phyloP scores from a whole-genome alignment of 2,329 filamentous ascomycete genomes.

The Apiospora rasikravindrae region DNA sequence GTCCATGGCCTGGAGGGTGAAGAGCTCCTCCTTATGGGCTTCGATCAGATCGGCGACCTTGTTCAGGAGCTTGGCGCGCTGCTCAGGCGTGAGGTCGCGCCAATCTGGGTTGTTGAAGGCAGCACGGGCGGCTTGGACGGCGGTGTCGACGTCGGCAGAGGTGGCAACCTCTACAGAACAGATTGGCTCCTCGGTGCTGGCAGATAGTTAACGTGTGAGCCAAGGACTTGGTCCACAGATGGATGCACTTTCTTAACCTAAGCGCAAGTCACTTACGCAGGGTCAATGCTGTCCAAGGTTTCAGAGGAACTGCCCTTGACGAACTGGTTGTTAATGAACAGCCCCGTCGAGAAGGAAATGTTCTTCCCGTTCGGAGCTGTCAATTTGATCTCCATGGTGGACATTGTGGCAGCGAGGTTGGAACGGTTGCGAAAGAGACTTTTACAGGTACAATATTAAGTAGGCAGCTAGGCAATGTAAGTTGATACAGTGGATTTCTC shows the following conservation, averaged over 20 bases:
- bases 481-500: neutral
- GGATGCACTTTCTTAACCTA: neutral
- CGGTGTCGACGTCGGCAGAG: constrained; percentile 83
- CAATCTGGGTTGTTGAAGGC: constrained; percentile 79
- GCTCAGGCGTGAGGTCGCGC: constrained; percentile 70
- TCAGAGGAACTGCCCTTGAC: constrained; percentile 14
- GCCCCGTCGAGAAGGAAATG: constrained; percentile 65
- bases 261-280: constrained; percentile 8
- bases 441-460: neutral
- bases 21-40: constrained; percentile 76
- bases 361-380: constrained; percentile 70
- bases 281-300: constrained; percentile 19
- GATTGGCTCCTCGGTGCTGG: constrained; percentile 77
- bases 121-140: constrained; percentile 83
- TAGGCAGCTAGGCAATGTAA: neutral
- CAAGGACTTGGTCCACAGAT: too few relatives aligned
- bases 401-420: neutral
- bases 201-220: too few relatives aligned
- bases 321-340: constrained; percentile 39
- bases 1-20: constrained; percentile 84
- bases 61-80: constrained; percentile 71
- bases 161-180: constrained; percentile 81
- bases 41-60: constrained; percentile 84
- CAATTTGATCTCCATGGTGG: constrained; percentile 51
- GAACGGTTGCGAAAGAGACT: neutral